phyloP scores from a whole-genome alignment of 768 basidiomycete genomes.

The Trametes sanguinea region DNA sequence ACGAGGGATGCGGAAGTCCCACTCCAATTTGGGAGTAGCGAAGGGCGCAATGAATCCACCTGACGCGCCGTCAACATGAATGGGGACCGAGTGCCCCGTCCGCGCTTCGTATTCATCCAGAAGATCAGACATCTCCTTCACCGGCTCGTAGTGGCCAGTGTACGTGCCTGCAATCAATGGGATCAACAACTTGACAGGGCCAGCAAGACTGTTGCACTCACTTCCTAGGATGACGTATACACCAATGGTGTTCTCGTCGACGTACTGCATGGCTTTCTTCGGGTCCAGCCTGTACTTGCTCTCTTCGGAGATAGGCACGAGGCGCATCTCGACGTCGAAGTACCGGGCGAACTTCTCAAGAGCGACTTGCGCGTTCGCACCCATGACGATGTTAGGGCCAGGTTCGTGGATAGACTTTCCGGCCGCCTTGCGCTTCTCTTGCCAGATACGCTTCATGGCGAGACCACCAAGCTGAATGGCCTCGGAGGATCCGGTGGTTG shows the following conservation, averaged over 20 bases:
- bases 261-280: slow-evolving; percentile 59
- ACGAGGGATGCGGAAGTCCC: slow-evolving; percentile 63
- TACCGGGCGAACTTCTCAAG: slow-evolving; percentile 72
- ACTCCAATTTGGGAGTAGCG: slow-evolving; percentile 50
- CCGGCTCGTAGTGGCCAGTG: slow-evolving; percentile 72
- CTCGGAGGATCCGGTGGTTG: slow-evolving; percentile 71
- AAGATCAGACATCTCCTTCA: slow-evolving; percentile 80
- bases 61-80: slow-evolving; percentile 55
- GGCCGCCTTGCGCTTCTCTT: slow-evolving; percentile 61
- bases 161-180: slow-evolving; percentile 36
- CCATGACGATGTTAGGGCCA: slow-evolving; percentile 66
- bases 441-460: slow-evolving; percentile 73
- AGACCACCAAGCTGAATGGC: slow-evolving; percentile 74
- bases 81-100: slow-evolving; percentile 46
- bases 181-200: neutral
- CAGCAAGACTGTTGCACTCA: slow-evolving; percentile 23
- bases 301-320: slow-evolving; percentile 65
- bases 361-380: slow-evolving; percentile 70
- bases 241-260: slow-evolving; percentile 75
- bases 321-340: slow-evolving; percentile 64
- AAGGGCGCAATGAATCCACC: slow-evolving; percentile 68
- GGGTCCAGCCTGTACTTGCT: slow-evolving; percentile 80
- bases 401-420: slow-evolving; percentile 70
- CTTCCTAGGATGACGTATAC: slow-evolving; percentile 63
- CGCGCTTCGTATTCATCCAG: slow-evolving; percentile 57